Evolutionary conservation across 805 yeast species (phyloP).

Genomic region (Starmerella vitae): DNA sequence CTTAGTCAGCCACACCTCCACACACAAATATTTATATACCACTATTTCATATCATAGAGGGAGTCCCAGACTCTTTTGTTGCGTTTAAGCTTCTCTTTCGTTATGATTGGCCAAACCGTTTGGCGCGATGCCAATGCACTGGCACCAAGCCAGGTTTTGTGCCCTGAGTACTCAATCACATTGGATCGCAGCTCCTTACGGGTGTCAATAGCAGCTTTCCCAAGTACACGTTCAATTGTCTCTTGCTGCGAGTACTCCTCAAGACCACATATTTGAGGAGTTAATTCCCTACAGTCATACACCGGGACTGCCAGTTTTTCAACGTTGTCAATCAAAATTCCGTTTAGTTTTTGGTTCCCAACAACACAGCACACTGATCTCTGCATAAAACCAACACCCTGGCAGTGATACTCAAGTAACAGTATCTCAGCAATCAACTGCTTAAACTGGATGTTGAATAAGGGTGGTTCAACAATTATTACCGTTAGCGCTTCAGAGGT

Average conservation of each 20-base stretch:
- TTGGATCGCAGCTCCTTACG: slow-evolving; percentile 2
- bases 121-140: slow-evolving; percentile 10
- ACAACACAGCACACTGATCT: slow-evolving; percentile 18
- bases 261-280: slow-evolving; percentile 8
- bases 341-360: slow-evolving; percentile 5
- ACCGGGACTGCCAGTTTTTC: slow-evolving; percentile 18
- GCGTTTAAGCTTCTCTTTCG: slow-evolving; percentile 5
- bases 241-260: slow-evolving; percentile 2
- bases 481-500: slow-evolving; percentile 10
- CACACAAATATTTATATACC: no score
- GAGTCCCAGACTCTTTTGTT: slow-evolving; percentile 15
- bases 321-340: slow-evolving; percentile 3
- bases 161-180: neutral
- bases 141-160: slow-evolving; percentile 9
- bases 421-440: slow-evolving; percentile 13
- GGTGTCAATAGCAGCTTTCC: slow-evolving; percentile 6
- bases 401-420: slow-evolving; percentile 12
- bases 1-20: no score
- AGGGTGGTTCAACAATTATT: slow-evolving; percentile 21
- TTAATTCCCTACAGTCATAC: slow-evolving; percentile 19
- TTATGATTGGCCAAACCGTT: slow-evolving; percentile 17
- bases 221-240: neutral
- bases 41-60: slow-evolving; percentile 11
- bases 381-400: slow-evolving; percentile 17
- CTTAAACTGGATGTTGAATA: slow-evolving; percentile 11